A percentile compares a stretch with the other conserved stretches of the same genome.
Conservation (phyloP, 257 asterid genomes). For the Verbascum thapsus region DNA sequence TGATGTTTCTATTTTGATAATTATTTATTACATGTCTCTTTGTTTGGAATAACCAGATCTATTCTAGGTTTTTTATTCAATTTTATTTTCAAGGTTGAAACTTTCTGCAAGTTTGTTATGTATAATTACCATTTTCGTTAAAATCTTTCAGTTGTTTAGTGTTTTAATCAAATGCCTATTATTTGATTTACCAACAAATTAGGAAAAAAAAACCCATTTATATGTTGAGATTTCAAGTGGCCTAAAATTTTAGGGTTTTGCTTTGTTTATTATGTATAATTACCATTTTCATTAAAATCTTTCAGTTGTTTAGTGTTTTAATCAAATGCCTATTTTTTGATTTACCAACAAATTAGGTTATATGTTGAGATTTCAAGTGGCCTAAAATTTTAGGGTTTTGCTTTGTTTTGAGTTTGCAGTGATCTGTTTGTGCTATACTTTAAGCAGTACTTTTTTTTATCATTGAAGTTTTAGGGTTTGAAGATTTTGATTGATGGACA, state of each 20-base stretch:
- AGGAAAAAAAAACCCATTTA: no score
- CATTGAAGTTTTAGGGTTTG: slow-evolving; percentile 18
- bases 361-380: slow-evolving; percentile 10
- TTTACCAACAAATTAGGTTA: slow-evolving; percentile 7
- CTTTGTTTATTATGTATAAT: no score
- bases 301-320: slow-evolving; percentile 33
- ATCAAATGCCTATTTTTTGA: slow-evolving; percentile 22
- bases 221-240: slow-evolving; percentile 10
- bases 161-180: slow-evolving; percentile 28
- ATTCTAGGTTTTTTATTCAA: no score
- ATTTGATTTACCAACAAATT: slow-evolving; percentile 12
- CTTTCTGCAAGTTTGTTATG: no score
- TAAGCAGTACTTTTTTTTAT: background rate
- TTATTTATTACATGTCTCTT: no score
- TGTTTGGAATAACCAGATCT: no score
- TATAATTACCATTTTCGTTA: no score
- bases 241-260: slow-evolving; percentile 23
- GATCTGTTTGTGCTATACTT: slow-evolving; percentile 23
- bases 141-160: slow-evolving; percentile 28
- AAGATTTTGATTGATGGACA: slow-evolving; percentile 59
- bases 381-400: slow-evolving; percentile 23
- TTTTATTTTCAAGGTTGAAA: no score
- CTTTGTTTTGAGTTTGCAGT: slow-evolving; percentile 21
- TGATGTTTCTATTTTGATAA: no score
- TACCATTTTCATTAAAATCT: no score